Conservation (phyloP, 176 grass and related monocot genomes). For the Oryza glaberrima region DNA sequence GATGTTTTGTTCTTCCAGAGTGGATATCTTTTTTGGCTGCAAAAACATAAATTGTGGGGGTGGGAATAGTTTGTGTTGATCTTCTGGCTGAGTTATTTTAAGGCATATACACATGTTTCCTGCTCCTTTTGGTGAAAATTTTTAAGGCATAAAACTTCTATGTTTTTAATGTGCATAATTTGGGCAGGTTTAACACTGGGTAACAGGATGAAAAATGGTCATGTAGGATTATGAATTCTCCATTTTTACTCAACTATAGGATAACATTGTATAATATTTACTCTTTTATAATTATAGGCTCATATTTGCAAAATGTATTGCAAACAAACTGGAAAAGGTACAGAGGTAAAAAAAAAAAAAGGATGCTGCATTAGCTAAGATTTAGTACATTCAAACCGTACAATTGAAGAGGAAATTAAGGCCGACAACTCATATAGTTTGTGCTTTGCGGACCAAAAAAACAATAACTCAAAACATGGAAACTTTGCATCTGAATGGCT, state of each 20-base stretch:
- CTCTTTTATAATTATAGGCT: not conserved
- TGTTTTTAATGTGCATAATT: not conserved
- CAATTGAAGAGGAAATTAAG: slow-evolving; percentile 29
- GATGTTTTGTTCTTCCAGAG: not conserved
- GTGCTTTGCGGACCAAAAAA: slow-evolving; percentile 40
- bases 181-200: not conserved
- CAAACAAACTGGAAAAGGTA: not conserved
- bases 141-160: not conserved
- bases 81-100: not conserved
- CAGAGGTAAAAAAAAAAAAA: slow-evolving; percentile 2
- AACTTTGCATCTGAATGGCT: slow-evolving; percentile 21
- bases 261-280: not conserved
- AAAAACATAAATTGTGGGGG: not conserved
- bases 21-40: not conserved
- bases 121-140: not conserved
- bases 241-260: not conserved
- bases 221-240: not conserved
- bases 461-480: slow-evolving; percentile 3
- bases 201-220: not conserved
- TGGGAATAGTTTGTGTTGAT: not conserved
- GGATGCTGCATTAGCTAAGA: slow-evolving; percentile 34
- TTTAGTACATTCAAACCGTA: slow-evolving; percentile 28
- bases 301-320: not conserved
- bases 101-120: not conserved
- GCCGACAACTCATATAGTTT: slow-evolving; percentile 33